Base-by-base conservation (phyloP, 1,284 basidiomycete species). In the Entoloma clypeatum region DNA sequence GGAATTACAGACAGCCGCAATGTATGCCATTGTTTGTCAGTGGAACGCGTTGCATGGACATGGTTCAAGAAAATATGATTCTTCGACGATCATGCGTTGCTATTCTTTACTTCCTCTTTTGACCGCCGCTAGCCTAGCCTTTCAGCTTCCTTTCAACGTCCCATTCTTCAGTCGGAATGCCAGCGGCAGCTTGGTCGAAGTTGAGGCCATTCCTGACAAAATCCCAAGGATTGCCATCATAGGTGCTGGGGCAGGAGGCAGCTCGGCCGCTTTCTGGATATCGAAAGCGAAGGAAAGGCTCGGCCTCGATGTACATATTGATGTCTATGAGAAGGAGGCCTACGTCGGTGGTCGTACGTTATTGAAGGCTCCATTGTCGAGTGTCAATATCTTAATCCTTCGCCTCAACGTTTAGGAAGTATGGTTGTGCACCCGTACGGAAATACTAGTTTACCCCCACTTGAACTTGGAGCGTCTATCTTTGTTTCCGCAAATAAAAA, bases 401-500 rank as follows among this genome's bases (percentile, higher is more conserved):
- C 40, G 25, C 33, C 25, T 31, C 32, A 30, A 51, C 33, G 41
- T 31, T 14, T 53, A 89, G 87, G 89, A 36, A 85, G 79, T 58
- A 91, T 81, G 5, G 71, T 75, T 7, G 81, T 93, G 0, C 73
- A 84, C 51, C 92, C 93, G 2, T 82, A 94, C 59, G 70, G 75
- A 44, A 77, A 95, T 55, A 56, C 65, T 2, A 68, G 62, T 7
- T 66, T 81, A 16, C 68, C 72, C 19, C 78, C 86, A 2, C 64
- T 92, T 25, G 94, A 88, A 55, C 71, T 95, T 0, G 95, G 95
- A 1, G 95, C 86, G 0, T 89, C 85, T 29, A 88, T 97, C 48
- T 97, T 95, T 60, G 86, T 94, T 3, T 59, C 74, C 36, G 77
- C 75, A 3, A 94, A 96, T 67, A 80, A 79, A 58, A 92, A 94